Conservation (phyloP, 2,329 filamentous ascomycete species). For the Fusarium sp. region DNA sequence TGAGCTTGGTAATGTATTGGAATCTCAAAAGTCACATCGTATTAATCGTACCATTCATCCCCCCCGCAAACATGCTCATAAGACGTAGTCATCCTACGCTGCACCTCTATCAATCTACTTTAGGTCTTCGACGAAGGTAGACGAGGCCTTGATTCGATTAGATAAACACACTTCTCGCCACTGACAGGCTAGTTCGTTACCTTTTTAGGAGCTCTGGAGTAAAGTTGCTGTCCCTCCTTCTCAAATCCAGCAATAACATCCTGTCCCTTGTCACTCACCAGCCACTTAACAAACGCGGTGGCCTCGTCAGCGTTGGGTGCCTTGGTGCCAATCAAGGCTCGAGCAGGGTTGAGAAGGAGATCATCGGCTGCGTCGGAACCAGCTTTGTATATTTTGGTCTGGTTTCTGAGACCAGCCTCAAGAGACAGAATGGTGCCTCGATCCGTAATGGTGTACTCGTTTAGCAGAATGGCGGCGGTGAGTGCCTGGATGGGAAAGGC, state of each 20-base stretch:
- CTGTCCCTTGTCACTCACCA: conserved; percentile 31
- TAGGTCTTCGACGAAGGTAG: not conserved
- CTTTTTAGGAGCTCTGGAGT: conserved; percentile 51
- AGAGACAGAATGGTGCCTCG: conserved; percentile 58
- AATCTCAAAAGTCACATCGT: not conserved
- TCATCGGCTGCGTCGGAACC: conserved; percentile 51
- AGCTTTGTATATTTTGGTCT: conserved; percentile 52
- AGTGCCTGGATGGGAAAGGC: conserved; percentile 59
- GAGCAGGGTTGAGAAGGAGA: conserved; percentile 56
- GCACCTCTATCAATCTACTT: not conserved
- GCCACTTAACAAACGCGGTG: conserved; percentile 26
- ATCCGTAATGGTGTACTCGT: conserved; percentile 62
- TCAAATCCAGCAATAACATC: conserved; percentile 25
- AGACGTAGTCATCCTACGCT: no score
- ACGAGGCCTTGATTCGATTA: not conserved
- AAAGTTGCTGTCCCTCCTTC: conserved; percentile 28
- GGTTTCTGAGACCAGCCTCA: conserved; percentile 45
- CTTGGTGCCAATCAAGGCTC: conserved; percentile 13
- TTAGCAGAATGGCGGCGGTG: conserved; percentile 52
- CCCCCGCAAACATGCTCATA: not conserved
- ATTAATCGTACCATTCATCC: not conserved
- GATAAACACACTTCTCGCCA: not conserved
- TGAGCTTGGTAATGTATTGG: not conserved
- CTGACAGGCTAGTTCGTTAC: not conserved
- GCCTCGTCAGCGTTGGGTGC: conserved; percentile 27